A percentile compares a stretch with the other conserved stretches of the same genome.
phyloP scores from a whole-genome alignment of 805 yeast genomes.

The Nakazawaea ernobii region DNA sequence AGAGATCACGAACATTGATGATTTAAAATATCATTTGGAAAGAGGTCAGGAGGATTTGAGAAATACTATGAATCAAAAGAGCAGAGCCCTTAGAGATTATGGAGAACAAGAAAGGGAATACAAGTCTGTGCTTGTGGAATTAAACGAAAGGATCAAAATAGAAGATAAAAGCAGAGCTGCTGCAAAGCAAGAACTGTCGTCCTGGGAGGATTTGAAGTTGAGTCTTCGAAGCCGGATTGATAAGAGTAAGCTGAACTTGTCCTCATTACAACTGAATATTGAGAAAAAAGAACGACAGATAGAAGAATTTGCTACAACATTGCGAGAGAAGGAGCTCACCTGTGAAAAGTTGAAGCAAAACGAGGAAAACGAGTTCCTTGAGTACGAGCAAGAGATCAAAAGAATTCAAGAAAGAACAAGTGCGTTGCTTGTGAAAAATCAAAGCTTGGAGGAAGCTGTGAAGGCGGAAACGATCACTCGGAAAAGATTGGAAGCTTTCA shows the following conservation, averaged over 20 bases:
- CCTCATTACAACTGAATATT: slow-evolving; percentile 23
- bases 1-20: slow-evolving; percentile 33
- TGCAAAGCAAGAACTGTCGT: slow-evolving; percentile 33
- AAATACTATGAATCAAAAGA: slow-evolving; percentile 26
- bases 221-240: slow-evolving; percentile 28
- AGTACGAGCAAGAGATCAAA: slow-evolving; percentile 10
- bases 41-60: slow-evolving; percentile 36
- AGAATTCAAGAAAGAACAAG: slow-evolving; percentile 20
- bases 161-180: slow-evolving; percentile 36
- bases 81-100: slow-evolving; percentile 28
- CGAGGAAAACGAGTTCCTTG: background rate
- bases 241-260: slow-evolving; percentile 25
- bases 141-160: slow-evolving; percentile 32
- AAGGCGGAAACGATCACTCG: slow-evolving; percentile 21
- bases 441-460: slow-evolving; percentile 26
- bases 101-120: slow-evolving; percentile 31
- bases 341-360: slow-evolving; percentile 8
- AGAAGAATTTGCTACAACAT: slow-evolving; percentile 25
- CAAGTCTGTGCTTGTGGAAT: slow-evolving; percentile 28
- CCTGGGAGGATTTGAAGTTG: slow-evolving; percentile 35
- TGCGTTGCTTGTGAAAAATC: slow-evolving; percentile 21
- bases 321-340: slow-evolving; percentile 19
- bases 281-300: slow-evolving; percentile 29
- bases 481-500: slow-evolving; percentile 20
- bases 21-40: slow-evolving; percentile 34